These are phyloP conservation scores for Fraxinus cuspidata DNA, from an alignment of 257 asterid species.

Conservation along the genomic window DNA sequence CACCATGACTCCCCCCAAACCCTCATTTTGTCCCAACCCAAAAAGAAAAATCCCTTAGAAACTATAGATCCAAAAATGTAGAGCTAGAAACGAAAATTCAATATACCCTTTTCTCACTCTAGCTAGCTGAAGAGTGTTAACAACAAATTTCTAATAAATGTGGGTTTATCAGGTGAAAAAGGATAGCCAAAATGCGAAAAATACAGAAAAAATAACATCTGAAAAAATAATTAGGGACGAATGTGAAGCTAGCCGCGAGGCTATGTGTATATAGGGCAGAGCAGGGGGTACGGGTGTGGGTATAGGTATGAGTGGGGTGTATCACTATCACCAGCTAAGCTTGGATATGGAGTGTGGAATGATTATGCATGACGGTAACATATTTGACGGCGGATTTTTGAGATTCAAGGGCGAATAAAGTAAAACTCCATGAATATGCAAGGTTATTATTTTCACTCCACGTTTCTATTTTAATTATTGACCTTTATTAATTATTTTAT, in stretches of 20 bases:
- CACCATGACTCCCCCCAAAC: conserved; percentile 83
- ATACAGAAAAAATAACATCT: too few relatives aligned
- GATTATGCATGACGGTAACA: conserved; percentile 3
- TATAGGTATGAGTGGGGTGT: neutral
- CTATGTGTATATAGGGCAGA: too few relatives aligned
- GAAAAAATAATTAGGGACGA: neutral
- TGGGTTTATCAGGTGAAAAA: too few relatives aligned
- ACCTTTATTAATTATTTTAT: too few relatives aligned
- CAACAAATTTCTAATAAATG: neutral
- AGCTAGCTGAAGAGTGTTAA: conserved; percentile 29
- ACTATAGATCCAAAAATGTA: conserved; percentile 50
- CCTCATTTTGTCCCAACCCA: conserved; percentile 49
- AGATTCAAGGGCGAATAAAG: neutral
- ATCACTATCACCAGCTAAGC: neutral
- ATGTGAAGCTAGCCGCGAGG: neutral
- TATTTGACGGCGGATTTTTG: conserved; percentile 28
- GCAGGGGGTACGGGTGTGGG: neutral
- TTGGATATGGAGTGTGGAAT: conserved; percentile 12
- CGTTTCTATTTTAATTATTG: too few relatives aligned
- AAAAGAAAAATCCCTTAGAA: conserved; percentile 13
- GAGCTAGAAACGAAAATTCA: conserved; percentile 31
- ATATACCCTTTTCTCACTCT: conserved; percentile 9
- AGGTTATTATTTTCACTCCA: too few relatives aligned
- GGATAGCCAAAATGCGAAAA: neutral
- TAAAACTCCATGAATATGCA: too few relatives aligned